Percentiles rank a stretch among this genome's conserved stretches.
Evolutionary conservation across 2,329 filamentous ascomycete genomes (phyloP).

Genomic region (Alternaria ethzedia): DNA sequence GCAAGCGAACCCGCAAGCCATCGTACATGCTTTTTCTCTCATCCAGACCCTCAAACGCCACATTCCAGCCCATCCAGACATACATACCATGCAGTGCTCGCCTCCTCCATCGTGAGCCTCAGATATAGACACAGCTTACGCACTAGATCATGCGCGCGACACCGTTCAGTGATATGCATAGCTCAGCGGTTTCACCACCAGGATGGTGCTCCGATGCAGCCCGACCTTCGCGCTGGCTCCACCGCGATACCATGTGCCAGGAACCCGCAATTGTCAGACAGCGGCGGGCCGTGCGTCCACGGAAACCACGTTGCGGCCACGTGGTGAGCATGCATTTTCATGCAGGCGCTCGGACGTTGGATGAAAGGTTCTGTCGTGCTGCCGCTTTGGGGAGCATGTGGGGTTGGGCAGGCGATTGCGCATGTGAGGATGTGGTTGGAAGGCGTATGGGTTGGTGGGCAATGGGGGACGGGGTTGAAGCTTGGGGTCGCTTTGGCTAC

Average conservation of each 20-base stretch:
- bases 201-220: background rate
- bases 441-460: background rate
- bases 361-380: constrained; percentile 1
- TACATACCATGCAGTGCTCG: background rate
- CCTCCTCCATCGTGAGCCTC: background rate
- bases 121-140: background rate
- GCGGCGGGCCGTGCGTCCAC: constrained; percentile 3
- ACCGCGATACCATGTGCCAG: background rate
- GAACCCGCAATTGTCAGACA: background rate
- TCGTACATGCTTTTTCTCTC: background rate
- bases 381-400: background rate
- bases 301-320: constrained; percentile 10
- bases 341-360: constrained; percentile 11
- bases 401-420: background rate
- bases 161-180: background rate
- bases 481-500: background rate
- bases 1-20: background rate
- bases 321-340: constrained; percentile 10
- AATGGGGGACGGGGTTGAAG: background rate
- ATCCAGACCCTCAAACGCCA: background rate
- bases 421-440: background rate
- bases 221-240: background rate
- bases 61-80: background rate
- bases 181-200: constrained; percentile 1
- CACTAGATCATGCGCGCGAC: background rate